Evolutionary conservation across 805 yeast genomes (phyloP), one percentile per base, ranked within the genome.

Genomic region (Peterozyma xylosa): DNA sequence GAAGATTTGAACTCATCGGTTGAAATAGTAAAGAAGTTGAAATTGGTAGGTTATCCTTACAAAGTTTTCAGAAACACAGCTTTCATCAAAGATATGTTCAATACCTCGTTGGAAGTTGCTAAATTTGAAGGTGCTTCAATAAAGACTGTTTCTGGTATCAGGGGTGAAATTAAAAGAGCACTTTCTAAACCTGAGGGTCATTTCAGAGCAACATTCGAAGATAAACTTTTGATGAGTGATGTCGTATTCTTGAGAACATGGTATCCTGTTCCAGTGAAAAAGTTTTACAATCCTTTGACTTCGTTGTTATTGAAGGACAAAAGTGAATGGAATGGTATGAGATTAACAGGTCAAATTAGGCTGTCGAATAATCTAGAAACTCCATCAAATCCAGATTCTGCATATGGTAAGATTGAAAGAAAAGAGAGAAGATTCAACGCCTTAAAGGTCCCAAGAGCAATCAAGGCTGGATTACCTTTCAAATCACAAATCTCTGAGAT

Each of bases 51-150:
- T 41, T 76, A 88, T 60, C 98, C 99, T 16, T 79, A 84, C 63
- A 90, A 93, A 71, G 78, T 93, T 39, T 91, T 83, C 78, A 82
- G 88, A 58, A 93, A 93, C 66, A 93, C 99, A 4, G 99, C 99
- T 1, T 93, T 95, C 61, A 83, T 93, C 58, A 91, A 88, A 65
- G 97, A 91, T 57, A 93, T 93, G 99, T 93, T 93, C 62, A 72
- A 84, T 27, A 82, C 93, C 47, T 76, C 95, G 0, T 71, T 93
- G 64, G 99, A 93, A 66, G 96, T 91, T 45, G 98, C 98, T 35
- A 86, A 89, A 60, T 93, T 93, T 58, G 99, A 93, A 68, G 99
- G 99, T 46, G 99, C 99, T 0, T 82, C 89, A 38, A 89, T 93
- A 58, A 85, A 89, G 63, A 95, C 99, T 0, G 99, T 93, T 4